Conservation (phyloP, 768 basidiomycete genomes). For the Inosperma sp. region DNA sequence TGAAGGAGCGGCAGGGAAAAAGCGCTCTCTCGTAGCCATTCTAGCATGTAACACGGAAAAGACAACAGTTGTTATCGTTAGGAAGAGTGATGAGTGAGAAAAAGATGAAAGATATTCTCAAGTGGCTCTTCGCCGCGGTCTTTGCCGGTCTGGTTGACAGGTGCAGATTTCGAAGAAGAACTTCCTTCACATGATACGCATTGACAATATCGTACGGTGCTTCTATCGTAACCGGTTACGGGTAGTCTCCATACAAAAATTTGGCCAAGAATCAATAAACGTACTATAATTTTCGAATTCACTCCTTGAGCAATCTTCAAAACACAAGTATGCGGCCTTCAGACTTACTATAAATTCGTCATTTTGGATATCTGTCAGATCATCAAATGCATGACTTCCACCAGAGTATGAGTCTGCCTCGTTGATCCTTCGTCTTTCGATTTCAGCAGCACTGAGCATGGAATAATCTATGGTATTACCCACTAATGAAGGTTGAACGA, state of each 20-base stretch:
- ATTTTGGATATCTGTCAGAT: conserved; percentile 23
- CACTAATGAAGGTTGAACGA: not conserved
- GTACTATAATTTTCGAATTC: not conserved
- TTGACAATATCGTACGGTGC: too few species aligned
- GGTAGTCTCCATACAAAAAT: too few species aligned
- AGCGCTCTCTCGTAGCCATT: conserved; percentile 1
- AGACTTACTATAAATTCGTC: conserved; percentile 24
- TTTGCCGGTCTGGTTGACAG: too few species aligned
- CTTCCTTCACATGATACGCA: too few species aligned
- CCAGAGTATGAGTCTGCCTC: not conserved
- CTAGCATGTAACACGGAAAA: not conserved
- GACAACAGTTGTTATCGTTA: not conserved
- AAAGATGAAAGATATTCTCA: too few species aligned
- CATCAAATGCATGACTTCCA: conserved; percentile 19
- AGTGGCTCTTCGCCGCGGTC: too few species aligned
- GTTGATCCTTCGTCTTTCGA: conserved; percentile 6
- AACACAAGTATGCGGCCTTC: not conserved
- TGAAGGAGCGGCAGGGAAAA: conserved; percentile 1
- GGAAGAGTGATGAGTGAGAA: too few species aligned
- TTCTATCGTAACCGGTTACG: too few species aligned
- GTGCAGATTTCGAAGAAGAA: too few species aligned
- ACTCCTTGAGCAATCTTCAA: not conserved
- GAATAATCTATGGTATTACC: conserved; percentile 20
- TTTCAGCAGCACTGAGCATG: conserved; percentile 13
- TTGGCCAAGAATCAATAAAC: not conserved